Conservation (phyloP, 2,329 filamentous ascomycete genomes). For the Basipetospora chlamydospora region DNA sequence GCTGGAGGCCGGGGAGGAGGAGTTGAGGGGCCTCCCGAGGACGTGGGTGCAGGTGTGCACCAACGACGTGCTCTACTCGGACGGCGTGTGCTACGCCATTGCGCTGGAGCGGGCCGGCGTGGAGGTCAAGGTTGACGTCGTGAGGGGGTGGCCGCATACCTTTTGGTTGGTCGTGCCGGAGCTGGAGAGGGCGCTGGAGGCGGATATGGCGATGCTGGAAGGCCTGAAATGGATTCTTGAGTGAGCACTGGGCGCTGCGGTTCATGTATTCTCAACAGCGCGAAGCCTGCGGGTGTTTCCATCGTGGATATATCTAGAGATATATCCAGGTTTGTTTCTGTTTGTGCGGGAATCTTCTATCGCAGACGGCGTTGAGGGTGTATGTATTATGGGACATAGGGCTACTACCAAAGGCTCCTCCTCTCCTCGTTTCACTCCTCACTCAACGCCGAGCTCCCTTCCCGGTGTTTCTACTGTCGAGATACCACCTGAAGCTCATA, state of each 20-base stretch:
- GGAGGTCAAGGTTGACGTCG: slow-evolving; percentile 25
- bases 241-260: background rate
- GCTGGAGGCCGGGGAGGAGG: slow-evolving; percentile 19
- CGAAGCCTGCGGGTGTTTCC: too few species aligned
- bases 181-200: slow-evolving; percentile 23
- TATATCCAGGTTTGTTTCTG: too few species aligned
- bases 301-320: too few species aligned
- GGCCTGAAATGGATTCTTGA: slow-evolving; percentile 24
- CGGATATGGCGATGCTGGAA: slow-evolving; percentile 25
- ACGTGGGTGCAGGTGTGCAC: slow-evolving; percentile 35
- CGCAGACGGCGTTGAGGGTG: too few species aligned
- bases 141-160: slow-evolving; percentile 34
- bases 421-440: too few species aligned
- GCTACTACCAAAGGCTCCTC: too few species aligned
- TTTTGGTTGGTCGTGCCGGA: slow-evolving; percentile 34
- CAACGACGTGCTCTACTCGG: slow-evolving; percentile 36
- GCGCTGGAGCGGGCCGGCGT: slow-evolving; percentile 22
- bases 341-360: too few species aligned
- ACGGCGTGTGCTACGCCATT: slow-evolving; percentile 34
- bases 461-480: too few species aligned
- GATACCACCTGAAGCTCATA: too few species aligned
- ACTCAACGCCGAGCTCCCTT: too few species aligned
- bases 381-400: too few species aligned
- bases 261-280: background rate
- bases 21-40: slow-evolving; percentile 20